Base-by-base conservation (phyloP, 2,329 filamentous ascomycete genomes). In the Geoglossum cookeanum region DNA sequence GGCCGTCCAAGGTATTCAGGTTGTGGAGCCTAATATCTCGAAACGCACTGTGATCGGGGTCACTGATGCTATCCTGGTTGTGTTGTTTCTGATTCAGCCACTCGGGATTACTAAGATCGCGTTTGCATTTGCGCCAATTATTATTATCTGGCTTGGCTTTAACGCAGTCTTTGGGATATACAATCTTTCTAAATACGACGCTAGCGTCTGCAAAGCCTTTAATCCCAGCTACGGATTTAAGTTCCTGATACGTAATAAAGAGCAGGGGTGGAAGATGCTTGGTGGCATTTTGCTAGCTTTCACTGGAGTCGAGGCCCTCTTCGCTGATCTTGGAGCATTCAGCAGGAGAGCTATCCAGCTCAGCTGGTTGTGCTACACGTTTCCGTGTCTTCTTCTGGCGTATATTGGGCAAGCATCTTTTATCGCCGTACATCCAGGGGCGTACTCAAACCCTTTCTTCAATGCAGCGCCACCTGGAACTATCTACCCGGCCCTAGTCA, bases 251-350 rank as follows among this genome's bases (percentile, higher is more conserved):
- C 73, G 78, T 13, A 80, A 83, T 62, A 73, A 74, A 56, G 72
- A 76, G 2, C 71, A 76, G 4, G 82, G 79, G 0, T 86, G 83
- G 82, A 72, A 71, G 58, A 78, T 76, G 59, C 72, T 86, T 1
- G 83, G 81, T 17, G 85, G 85, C 4, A 77, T 89, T 22, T 68
- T 90, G 1, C 75, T 90, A 8, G 78, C 81, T 3, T 89, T 90
- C 63, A 89, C 85, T 1, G 85, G 82, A n/a, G 83, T 86, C n/a
- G 85, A 89, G 65, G 84, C 85, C 1, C 72, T 90, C 0, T 90
- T 88, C 64, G 85, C 85, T 2, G 85, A 90, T 63, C 72, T 90
- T 6, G 85, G 85, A 37, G 85, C 85, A 27, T 90, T 90, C 66
- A 79, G 77, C 66, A 75, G 78, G 22, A 55, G 55, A 63, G 84